Base-by-base conservation (phyloP, 352 stramenopile genomes). In the Phytophthora pseudosyringae region DNA sequence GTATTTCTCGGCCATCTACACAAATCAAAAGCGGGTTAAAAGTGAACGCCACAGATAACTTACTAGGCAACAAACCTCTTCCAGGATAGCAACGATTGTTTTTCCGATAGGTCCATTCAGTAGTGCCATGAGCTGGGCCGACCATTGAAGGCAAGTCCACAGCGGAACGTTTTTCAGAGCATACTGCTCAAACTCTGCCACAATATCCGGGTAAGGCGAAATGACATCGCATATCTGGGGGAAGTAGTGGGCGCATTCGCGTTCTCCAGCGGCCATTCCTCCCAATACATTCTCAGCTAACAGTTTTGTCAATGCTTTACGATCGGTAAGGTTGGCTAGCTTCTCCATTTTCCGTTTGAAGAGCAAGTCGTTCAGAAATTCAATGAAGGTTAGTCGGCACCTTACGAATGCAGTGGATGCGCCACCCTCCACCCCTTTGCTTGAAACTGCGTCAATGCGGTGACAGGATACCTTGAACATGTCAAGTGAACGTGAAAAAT, bases 91-190 rank as follows among this genome's bases (percentile, higher is more conserved):
- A 45, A 86, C 55, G 40, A 95, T 82, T 7, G 76, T 88, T 33
- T 65, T 65, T 6, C 78, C 68, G 25, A 93, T 89, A 2, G 71
- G 59, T 13, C 81, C 76, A 54, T 81, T 81, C 11, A 91, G 33
- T 18, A 95, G 71, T 16, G 86, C 86, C 67, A 95, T 85, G 3
- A 95, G 64, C 26, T 95, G 86, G 8, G 84, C 79, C 1, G 86
- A 88, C 86, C 86, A 95, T 15, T 83, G 67, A 32, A 95, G 60
- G 11, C 83, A 93, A 2, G 86, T 95, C 86, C 86, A 95, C n/a
- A 89, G 72, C 4, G 86, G 86, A 11, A 93, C 68, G 3, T 78
- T 67, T 4, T 58, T 61, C 12, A 90, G 43, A 31, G 91, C 47
- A 12, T 62, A 69, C 26, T 76, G 54, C 33, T 90, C 69, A 48